These are phyloP conservation scores for Rhizopogon vinicolor DNA, from an alignment of 768 basidiomycete species.

Conservation along the genomic window DNA sequence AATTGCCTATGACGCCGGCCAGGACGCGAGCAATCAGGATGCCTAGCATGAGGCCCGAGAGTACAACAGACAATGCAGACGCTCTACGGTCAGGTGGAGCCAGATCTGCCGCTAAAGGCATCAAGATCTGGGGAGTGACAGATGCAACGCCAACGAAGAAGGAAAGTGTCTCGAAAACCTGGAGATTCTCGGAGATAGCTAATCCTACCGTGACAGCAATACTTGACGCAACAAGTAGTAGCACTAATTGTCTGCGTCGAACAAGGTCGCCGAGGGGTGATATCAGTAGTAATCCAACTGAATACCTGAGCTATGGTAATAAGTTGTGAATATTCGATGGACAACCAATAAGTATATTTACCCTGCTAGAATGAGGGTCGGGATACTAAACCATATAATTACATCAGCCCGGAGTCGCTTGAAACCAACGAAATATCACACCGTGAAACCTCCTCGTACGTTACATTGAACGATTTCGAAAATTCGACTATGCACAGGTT, in stretches of 20 bases:
- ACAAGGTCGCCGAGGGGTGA: constrained; percentile 83
- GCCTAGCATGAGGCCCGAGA: constrained; percentile 66
- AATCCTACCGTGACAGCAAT: constrained; percentile 67
- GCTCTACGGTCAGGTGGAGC: constrained; percentile 72
- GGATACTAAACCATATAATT: constrained; percentile 38
- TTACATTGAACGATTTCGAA: constrained; percentile 34
- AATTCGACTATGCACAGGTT: constrained; percentile 22
- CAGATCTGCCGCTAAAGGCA: constrained; percentile 78
- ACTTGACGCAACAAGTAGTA: constrained; percentile 50
- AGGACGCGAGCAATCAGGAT: constrained; percentile 72
- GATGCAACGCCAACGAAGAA: constrained; percentile 69
- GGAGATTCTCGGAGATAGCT: constrained; percentile 53
- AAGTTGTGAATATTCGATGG: neutral
- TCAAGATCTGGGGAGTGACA: constrained; percentile 72
- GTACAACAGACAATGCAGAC: constrained; percentile 69
- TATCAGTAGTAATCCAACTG: constrained; percentile 66
- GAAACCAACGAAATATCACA: constrained; percentile 4
- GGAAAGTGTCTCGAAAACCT: constrained; percentile 59
- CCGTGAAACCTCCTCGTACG: constrained; percentile 31
- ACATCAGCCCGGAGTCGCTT: constrained; percentile 5
- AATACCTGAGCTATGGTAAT: constrained; percentile 45
- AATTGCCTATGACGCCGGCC: constrained; percentile 72
- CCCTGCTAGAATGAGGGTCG: constrained; percentile 68
- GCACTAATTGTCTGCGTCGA: constrained; percentile 65
- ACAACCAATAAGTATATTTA: constrained; percentile 19